A percentile compares a stretch with the other conserved stretches of the same genome.
These are phyloP conservation scores for Eimeria tenella DNA, from an alignment of 169 alveolate genomes.

Conservation along the genomic window DNA sequence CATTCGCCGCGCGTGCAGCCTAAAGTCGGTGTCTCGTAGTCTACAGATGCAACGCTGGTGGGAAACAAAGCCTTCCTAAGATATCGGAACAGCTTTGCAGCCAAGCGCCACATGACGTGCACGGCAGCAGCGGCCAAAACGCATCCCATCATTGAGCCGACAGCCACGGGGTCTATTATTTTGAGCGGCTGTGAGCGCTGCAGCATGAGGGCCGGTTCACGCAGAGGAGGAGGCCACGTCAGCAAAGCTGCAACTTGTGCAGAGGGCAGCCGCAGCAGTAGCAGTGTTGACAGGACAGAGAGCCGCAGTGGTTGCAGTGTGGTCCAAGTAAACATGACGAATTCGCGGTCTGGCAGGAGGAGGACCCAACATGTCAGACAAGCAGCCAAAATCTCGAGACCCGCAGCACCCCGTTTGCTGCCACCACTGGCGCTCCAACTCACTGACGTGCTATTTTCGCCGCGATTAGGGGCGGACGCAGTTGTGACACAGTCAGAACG, in stretches of 20 bases:
- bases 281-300: conserved; percentile 31
- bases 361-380: conserved; percentile 50
- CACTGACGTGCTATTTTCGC: background rate
- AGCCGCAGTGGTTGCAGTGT: conserved; percentile 69
- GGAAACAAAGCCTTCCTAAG: background rate
- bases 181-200: conserved; percentile 72
- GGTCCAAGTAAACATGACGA: conserved; percentile 52
- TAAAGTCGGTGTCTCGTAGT: background rate
- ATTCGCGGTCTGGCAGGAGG: conserved; percentile 67
- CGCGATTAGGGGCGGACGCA: background rate
- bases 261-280: conserved; percentile 71
- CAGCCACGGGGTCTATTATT: conserved; percentile 70
- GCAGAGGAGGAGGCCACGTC: conserved; percentile 61
- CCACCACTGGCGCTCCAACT: background rate
- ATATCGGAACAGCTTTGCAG: background rate
- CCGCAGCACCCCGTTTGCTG: conserved; percentile 15
- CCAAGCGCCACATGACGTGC: background rate
- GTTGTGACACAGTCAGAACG: background rate
- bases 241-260: conserved; percentile 54
- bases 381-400: conserved; percentile 58
- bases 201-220: conserved; percentile 54
- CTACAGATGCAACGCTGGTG: background rate
- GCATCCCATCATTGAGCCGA: conserved; percentile 70
- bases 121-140: conserved; percentile 25
- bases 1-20: conserved; percentile 55